A percentile compares a stretch with the other conserved stretches of the same genome.
phyloP scores from a whole-genome alignment of 2,329 filamentous ascomycete genomes.

The Xylaria polymorpha region DNA sequence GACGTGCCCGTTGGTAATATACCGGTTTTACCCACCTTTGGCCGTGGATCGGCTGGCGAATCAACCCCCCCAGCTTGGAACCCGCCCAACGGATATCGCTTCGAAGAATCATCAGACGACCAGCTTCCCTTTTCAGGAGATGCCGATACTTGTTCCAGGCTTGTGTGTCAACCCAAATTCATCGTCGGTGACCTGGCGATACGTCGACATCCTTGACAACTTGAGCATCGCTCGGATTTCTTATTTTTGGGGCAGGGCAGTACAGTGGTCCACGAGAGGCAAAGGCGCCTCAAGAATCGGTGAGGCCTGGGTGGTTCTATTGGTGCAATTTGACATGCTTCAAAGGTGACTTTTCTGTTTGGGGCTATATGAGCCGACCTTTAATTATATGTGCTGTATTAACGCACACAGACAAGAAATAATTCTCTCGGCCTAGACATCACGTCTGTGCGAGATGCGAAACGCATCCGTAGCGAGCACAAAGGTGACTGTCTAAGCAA shows the following conservation, averaged over 20 bases:
- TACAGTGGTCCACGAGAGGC: background rate
- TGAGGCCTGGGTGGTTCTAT: constrained; percentile 5
- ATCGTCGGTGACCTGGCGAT: constrained; percentile 10
- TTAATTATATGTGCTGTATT: background rate
- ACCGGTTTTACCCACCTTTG: constrained; percentile 13
- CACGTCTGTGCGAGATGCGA: constrained; percentile 26
- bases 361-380: constrained; percentile 10
- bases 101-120: constrained; percentile 4
- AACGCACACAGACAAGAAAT: background rate
- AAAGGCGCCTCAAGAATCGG: background rate
- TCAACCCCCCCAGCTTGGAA: constrained; percentile 9
- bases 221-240: constrained; percentile 1
- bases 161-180: background rate
- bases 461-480: constrained; percentile 11
- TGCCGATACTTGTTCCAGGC: constrained; percentile 14
- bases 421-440: background rate
- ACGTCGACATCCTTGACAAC: background rate
- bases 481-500: background rate
- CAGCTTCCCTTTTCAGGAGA: constrained; percentile 29
- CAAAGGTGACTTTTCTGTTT: background rate
- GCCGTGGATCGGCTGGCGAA: background rate
- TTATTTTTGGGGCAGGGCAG: background rate
- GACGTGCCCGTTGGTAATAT: constrained; percentile 12
- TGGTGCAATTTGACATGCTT: constrained; percentile 13
- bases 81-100: constrained; percentile 12